Evolutionary conservation across 164 flowering plant genomes (phyloP).

Genomic region (Kalanchoe fedtschenkoi): DNA sequence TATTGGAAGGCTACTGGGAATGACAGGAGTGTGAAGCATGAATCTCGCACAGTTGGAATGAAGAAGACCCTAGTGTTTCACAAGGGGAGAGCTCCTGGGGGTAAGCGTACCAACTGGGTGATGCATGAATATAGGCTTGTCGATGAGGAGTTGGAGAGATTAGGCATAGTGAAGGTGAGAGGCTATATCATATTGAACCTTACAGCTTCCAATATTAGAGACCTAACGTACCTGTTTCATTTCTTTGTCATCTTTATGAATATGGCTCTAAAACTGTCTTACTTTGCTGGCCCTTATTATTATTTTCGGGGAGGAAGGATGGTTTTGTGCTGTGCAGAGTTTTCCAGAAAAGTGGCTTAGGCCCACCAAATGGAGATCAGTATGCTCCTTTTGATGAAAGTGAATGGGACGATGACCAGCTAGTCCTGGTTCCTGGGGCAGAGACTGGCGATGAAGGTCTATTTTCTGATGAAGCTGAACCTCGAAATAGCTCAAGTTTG

Average conservation of each 20-base stretch:
- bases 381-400: slow-evolving; percentile 59
- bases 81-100: slow-evolving; percentile 48
- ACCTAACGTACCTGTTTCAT: neutral
- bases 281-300: neutral
- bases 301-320: slow-evolving; percentile 28
- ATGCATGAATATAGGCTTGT: slow-evolving; percentile 48
- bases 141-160: slow-evolving; percentile 21
- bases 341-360: slow-evolving; percentile 49
- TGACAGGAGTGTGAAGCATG: slow-evolving; percentile 30
- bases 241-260: neutral
- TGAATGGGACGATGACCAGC: slow-evolving; percentile 43
- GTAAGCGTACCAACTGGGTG: slow-evolving; percentile 47
- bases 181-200: neutral
- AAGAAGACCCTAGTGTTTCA: slow-evolving; percentile 53
- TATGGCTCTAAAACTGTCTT: neutral
- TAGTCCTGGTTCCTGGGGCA: slow-evolving; percentile 25
- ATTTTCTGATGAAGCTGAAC: slow-evolving; percentile 14
- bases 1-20: slow-evolving; percentile 58
- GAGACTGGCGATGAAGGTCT: slow-evolving; percentile 20
- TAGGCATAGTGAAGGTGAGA: neutral
- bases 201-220: neutral
- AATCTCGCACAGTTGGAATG: slow-evolving; percentile 22
- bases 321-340: slow-evolving; percentile 52
- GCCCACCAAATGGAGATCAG: slow-evolving; percentile 48
- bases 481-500: slow-evolving; percentile 15